Evolutionary conservation across 169 alveolate genomes (phyloP).

Genomic region (Neospora caninum): DNA sequence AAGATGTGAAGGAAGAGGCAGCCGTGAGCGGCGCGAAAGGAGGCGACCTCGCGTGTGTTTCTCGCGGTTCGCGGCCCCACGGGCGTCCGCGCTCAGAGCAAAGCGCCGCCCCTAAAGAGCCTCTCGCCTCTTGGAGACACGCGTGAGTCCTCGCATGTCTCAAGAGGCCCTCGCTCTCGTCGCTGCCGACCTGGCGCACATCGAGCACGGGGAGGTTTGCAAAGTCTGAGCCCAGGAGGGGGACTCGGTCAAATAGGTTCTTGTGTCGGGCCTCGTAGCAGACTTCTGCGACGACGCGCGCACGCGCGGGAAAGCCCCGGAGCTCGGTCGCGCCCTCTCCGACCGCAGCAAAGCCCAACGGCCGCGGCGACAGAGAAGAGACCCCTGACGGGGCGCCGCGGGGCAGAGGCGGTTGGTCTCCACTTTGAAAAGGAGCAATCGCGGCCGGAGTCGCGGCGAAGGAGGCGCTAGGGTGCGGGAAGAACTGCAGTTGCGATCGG

Average conservation of each 20-base stretch:
- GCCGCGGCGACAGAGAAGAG: too few relatives aligned
- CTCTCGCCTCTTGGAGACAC: background rate
- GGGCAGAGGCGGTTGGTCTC: too few relatives aligned
- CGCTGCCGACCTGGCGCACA: background rate
- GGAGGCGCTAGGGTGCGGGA: too few relatives aligned
- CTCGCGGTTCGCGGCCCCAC: background rate
- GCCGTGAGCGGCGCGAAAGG: background rate
- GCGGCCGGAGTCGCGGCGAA: too few relatives aligned
- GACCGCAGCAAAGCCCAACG: background rate
- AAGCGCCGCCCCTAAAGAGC: background rate
- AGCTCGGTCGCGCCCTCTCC: background rate
- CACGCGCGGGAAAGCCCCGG: background rate
- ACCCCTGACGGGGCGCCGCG: too few relatives aligned
- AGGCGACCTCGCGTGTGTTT: background rate
- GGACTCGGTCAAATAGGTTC: background rate
- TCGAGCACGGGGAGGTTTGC: background rate
- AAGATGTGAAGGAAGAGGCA: background rate
- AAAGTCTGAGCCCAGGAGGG: background rate
- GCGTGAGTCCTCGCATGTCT: background rate
- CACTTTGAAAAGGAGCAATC: too few relatives aligned
- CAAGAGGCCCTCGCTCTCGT: background rate
- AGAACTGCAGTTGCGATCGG: too few relatives aligned
- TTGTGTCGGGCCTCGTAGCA: conserved; percentile 19
- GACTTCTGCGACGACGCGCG: conserved; percentile 1
- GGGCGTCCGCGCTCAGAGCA: background rate